Conservation (phyloP, 2,329 filamentous ascomycete genomes). For the Harringtonia aguacate region DNA sequence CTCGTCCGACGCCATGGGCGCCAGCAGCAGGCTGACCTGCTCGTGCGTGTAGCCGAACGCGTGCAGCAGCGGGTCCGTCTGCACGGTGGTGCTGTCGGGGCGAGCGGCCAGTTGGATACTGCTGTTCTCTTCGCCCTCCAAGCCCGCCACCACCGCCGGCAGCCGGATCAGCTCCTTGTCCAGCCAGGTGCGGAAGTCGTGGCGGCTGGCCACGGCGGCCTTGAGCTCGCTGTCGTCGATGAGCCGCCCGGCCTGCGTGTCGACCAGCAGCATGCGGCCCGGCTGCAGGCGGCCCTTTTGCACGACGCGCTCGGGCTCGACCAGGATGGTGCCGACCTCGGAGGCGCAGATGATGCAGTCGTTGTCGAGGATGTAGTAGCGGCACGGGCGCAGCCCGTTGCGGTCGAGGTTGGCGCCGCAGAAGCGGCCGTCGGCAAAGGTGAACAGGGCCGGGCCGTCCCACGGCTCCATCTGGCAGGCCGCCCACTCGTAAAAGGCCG, state of each 20-base stretch:
- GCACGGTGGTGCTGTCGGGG: conserved; percentile 59
- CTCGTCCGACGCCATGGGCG: conserved; percentile 92
- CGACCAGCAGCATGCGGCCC: conserved; percentile 91
- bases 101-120: conserved; percentile 53
- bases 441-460: conserved; percentile 95
- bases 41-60: conserved; percentile 93
- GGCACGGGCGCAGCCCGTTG: conserved; percentile 88
- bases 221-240: conserved; percentile 93
- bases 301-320: conserved; percentile 81
- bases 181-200: conserved; percentile 83
- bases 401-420: conserved; percentile 95
- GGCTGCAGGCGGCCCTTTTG: conserved; percentile 92
- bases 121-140: conserved; percentile 46
- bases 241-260: conserved; percentile 79
- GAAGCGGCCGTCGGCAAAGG: conserved; percentile 91
- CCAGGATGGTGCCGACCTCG: conserved; percentile 85
- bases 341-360: conserved; percentile 96
- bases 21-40: conserved; percentile 83
- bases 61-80: conserved; percentile 73
- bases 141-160: conserved; percentile 58
- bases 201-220: conserved; percentile 71
- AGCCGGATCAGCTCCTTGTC: conserved; percentile 77
- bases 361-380: conserved; percentile 94
- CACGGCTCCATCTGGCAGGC: conserved; percentile 98
- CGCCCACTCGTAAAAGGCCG: conserved; percentile 97